Evolutionary conservation across 169 alveolate species (phyloP), one percentile per base, ranked within the genome.

Genomic region (Plasmodium ovale): DNA sequence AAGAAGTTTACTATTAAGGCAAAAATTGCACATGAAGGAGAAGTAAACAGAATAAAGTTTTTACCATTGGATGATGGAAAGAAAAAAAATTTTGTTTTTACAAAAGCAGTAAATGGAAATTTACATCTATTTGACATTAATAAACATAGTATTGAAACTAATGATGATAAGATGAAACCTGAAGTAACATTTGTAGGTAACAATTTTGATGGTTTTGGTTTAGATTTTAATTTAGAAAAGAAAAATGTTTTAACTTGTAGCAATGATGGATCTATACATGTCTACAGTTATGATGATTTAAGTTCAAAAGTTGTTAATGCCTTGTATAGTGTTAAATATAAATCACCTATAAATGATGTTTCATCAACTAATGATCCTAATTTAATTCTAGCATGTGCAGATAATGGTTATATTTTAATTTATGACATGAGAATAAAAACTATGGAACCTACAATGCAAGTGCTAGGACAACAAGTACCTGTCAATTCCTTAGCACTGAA

Each of bases 381-480:
- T 14, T 44, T 74, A 29, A 74, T 74, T 0, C 27, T 74, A 33
- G 73, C 88, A 1, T 74, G 88, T 74, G 88, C 88, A 35, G 88
- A 74, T 59, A 44, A 74, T 74, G 88, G 88, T 0, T 74, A 74
- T 27, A 74, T 74, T 21, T 74, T 74, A 59, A 25, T 74, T 3
- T 74, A 59, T 33, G 88, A 74, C n/a, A 37, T 74, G 0, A 33
- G 88, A 42, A 19, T 59, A 4, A 74, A 74, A 31, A n/a, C 74
- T 37, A 65, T 19, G 16, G 88, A 74, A 74, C 73, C 88, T 2
- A 65, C 71, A 9, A 72, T 59, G 42, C 88, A 74, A 65, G 72
- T 62, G 6, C 53, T 74, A 59, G 88, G 88, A 0, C 88, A 74
- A 44, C 88, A 74, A 64, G 88, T 74, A 27, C 67, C 88, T 25